Base-by-base conservation (phyloP, 306 rosid genomes). In the Glycine soja region DNA sequence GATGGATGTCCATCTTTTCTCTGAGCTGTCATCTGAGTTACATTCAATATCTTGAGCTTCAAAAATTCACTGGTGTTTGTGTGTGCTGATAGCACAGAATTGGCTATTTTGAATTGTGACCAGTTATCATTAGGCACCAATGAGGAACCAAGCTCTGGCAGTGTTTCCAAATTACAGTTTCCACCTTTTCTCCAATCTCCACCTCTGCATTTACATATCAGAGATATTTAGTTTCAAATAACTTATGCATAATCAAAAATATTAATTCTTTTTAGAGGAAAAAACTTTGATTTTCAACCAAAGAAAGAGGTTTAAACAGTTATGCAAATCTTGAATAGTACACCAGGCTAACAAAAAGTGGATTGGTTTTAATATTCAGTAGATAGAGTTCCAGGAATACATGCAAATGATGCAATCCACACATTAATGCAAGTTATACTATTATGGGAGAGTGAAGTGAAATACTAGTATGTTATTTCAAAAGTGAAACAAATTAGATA, bases 1-100 rank as follows among this genome's bases (percentile, higher is more conserved):
- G 99, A 95, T 3, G 88, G 86, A 80, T 90, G 98, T 16, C 94
- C 99, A 61, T 91, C 98, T 86, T 95, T 93, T 85, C 97, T 90
- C 74, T 71, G 89, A 36, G 93, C 86, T 10, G 94, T 89, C 96
- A 95, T 82, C 42, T 30, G 69, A 3, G 98, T 93, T 73, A 93
- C 79, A 54, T 95, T 95, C 78, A 95, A 70, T 19, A 91, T 79
- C 63, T 80, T 84, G 4, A 93, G n/a, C 42, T 82, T 88, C 30
- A 57, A 63, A 40, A 53, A 47, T 73, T 81, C 65, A 32, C 84
- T 72, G 14, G 54, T 67, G 76, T 75, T 74, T 4, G 67, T 54
- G 73, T 82, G 66, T 14, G 79, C 61, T 75, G 86, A 87, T 10
- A 91, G 70, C 64, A 87, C 81, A 18, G 80, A 53, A 88, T 90